Evolutionary conservation across 805 yeast species (phyloP).

Genomic region (Yamadazyma takamatsuzukensis): DNA sequence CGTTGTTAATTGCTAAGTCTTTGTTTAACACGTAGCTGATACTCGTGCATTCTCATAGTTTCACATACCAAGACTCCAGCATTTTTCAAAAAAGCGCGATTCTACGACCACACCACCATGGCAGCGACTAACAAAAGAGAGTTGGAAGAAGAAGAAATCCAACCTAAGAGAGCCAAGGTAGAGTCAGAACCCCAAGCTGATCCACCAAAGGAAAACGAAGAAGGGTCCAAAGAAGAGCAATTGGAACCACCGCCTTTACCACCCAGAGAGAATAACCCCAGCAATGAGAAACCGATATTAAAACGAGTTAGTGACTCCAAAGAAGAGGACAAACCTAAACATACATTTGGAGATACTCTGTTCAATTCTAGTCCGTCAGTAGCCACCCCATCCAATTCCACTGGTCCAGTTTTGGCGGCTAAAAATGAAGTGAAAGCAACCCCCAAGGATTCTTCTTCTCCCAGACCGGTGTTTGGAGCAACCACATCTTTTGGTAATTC

Average conservation of each 20-base stretch:
- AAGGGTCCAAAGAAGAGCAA: neutral
- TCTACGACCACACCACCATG: no score
- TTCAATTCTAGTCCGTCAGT: conserved; percentile 14
- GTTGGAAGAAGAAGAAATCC: conserved; percentile 13
- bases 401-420: no score
- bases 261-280: conserved; percentile 4
- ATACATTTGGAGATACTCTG: conserved; percentile 19
- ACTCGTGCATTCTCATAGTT: no score
- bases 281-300: conserved; percentile 3
- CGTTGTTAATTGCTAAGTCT: no score
- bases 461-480: conserved; percentile 36
- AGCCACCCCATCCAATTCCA: conserved; percentile 6
- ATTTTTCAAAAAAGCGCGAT: no score
- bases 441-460: conserved; percentile 4
- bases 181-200: conserved; percentile 3
- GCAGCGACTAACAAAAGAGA: conserved; percentile 16
- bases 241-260: conserved; percentile 9
- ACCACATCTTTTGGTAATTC: conserved; percentile 36
- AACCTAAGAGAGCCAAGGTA: conserved; percentile 10
- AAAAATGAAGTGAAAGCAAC: neutral
- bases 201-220: neutral
- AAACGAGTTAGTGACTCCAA: neutral
- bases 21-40: no score
- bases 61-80: no score
- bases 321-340: conserved; percentile 9